Evolutionary conservation across 2,329 filamentous ascomycete species (phyloP).

Genomic region (Penicillium sumatraense): DNA sequence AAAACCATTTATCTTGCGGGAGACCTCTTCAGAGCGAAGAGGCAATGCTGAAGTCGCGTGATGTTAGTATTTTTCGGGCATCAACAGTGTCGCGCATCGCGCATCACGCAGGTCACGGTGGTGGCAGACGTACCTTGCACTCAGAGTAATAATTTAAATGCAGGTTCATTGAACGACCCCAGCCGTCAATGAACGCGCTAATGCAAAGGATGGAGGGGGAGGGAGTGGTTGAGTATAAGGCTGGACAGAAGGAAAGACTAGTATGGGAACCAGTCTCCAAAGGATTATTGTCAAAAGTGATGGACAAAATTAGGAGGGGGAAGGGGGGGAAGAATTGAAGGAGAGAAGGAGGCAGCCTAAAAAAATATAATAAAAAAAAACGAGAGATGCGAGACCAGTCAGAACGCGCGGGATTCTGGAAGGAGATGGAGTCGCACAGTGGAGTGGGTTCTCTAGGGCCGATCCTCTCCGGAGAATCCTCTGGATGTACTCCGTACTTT

Average conservation of each 20-base stretch:
- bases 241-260: background rate
- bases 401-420: slow-evolving; percentile 26
- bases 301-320: background rate
- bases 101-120: slow-evolving; percentile 27
- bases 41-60: slow-evolving; percentile 49
- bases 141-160: slow-evolving; percentile 66
- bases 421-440: slow-evolving; percentile 29
- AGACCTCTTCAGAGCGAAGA: slow-evolving; percentile 67
- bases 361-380: slow-evolving; percentile 7
- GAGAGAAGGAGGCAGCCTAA: slow-evolving; percentile 10
- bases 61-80: slow-evolving; percentile 18
- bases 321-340: no score
- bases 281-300: background rate
- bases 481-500: slow-evolving; percentile 11
- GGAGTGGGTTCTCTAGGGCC: slow-evolving; percentile 20
- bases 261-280: slow-evolving; percentile 1
- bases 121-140: slow-evolving; percentile 62
- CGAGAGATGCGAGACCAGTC: background rate
- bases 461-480: slow-evolving; percentile 32
- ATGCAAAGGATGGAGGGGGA: slow-evolving; percentile 13
- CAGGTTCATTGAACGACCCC: slow-evolving; percentile 99
- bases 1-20: slow-evolving; percentile 84
- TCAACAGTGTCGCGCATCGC: background rate
- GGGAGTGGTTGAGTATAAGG: background rate
- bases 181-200: slow-evolving; percentile 87